Evolutionary conservation across 2,329 filamentous ascomycete genomes (phyloP), one percentile per base, ranked within the genome.

Genomic region (Cercospora citrullina): DNA sequence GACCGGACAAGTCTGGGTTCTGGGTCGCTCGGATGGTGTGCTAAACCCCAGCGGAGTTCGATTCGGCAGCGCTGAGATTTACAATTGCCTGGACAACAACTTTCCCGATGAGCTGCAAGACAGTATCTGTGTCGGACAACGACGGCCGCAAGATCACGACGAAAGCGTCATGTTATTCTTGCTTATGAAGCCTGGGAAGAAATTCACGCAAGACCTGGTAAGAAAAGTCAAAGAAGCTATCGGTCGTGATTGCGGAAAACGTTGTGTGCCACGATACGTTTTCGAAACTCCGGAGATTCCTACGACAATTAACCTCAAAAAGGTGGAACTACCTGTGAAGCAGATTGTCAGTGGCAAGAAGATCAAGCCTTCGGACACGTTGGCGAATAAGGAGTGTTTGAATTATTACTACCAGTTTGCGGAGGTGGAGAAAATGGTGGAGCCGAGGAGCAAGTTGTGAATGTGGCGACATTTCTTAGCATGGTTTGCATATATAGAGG

Each of bases 221-320:
- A 77, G 77, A 1, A 83, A 84, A 9, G 81, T 95, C 0, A 90
- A 89, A 77, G 81, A 82, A 14, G 87, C 86, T 10, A 93, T 96
- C 75, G 84, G 83, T 4, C 84, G 81, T 71, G 89, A 90, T 71
- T 80, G 90, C 75, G 91, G 89, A 51, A 88, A 89, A 77, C 82
- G 92, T 64, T 92, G 94, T 80, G 90, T 94, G 14, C 92, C 92
- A 1, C 89, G 84, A 76, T 93, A 89, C 77, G 84, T 95, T 21
- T 94, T 94, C 77, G 88, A 93, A 81, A 92, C 91, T 6, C 89
- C 89, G 18, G 92, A 91, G 72, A 93, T 95, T 76, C 92, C 92
- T 88, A 91, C 89, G 0, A 95, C 92, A 0, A 88, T 95, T 70
- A 95, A 94, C 76, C 80, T 92, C 60, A 95, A 95, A 78, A 95